Evolutionary conservation across 2,329 filamentous ascomycete genomes (phyloP).

Genomic region (Stromatinia cepivora): DNA sequence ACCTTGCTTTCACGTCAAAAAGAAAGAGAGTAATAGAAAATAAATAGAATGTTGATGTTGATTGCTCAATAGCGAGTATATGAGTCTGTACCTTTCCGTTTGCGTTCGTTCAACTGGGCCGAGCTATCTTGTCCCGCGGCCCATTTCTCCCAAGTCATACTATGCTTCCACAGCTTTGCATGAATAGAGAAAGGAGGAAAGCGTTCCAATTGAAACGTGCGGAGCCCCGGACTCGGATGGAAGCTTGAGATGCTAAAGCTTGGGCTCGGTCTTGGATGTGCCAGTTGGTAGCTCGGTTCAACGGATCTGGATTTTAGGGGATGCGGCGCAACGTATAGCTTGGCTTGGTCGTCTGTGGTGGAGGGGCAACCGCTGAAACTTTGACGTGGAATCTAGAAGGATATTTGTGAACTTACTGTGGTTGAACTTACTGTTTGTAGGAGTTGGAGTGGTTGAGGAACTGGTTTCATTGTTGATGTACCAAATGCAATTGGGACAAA

Average conservation of each 20-base stretch:
- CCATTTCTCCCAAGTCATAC: conserved; percentile 9
- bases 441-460: not conserved
- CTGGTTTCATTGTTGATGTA: conserved; percentile 8
- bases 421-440: not conserved
- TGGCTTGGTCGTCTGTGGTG: not conserved
- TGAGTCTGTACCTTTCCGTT: conserved; percentile 11
- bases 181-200: conserved; percentile 10
- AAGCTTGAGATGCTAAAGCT: conserved; percentile 15
- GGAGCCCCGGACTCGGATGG: conserved; percentile 11
- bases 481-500: conserved; percentile 14
- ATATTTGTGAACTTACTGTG: not conserved
- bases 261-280: conserved; percentile 18
- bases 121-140: conserved; percentile 21
- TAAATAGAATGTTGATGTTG: not conserved
- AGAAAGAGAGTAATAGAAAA: not conserved
- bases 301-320: conserved; percentile 13
- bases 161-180: conserved; percentile 17
- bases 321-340: not conserved
- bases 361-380: not conserved
- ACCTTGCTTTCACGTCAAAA: not conserved
- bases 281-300: conserved; percentile 22
- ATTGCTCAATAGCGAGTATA: conserved; percentile 14
- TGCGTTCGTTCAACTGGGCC: conserved; percentile 16
- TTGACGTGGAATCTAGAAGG: not conserved
- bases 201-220: conserved; percentile 13